Conservation (phyloP, 768 basidiomycete species). For the Crassisporium funariophilum region DNA sequence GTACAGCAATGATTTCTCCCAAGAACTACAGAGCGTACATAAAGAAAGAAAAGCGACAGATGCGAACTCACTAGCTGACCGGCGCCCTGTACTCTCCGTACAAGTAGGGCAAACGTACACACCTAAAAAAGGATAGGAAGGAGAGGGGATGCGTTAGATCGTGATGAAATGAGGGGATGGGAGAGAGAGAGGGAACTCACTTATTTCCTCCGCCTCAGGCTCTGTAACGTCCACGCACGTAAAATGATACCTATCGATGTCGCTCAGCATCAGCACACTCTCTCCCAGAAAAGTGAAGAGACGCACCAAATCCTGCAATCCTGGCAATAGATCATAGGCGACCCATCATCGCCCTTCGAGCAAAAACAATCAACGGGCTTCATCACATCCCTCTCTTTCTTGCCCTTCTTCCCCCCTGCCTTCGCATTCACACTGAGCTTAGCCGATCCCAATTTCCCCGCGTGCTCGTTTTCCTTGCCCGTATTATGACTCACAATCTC, state of each 20-base stretch:
- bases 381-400: slow-evolving; percentile 22
- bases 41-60: slow-evolving; percentile 22
- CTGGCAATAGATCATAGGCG: slow-evolving; percentile 79
- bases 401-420: slow-evolving; percentile 9
- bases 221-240: slow-evolving; percentile 67
- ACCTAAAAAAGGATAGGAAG: slow-evolving; percentile 39
- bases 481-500: slow-evolving; percentile 16
- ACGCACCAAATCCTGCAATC: slow-evolving; percentile 73
- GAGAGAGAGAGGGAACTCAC: too few relatives aligned
- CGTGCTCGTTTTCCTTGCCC: slow-evolving; percentile 14
- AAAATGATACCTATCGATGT: slow-evolving; percentile 73
- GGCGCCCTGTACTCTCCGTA: slow-evolving; percentile 60
- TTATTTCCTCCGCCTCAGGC: slow-evolving; percentile 73
- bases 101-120: slow-evolving; percentile 58
- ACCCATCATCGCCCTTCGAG: slow-evolving; percentile 69
- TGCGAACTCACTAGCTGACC: slow-evolving; percentile 76
- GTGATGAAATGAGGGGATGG: slow-evolving; percentile 19
- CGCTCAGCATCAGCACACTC: not conserved
- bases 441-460: not conserved
- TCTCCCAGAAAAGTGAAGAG: too few relatives aligned
- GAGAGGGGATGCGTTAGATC: slow-evolving; percentile 2
- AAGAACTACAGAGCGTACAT: slow-evolving; percentile 25
- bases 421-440: slow-evolving; percentile 10
- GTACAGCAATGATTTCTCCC: not conserved
- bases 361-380: slow-evolving; percentile 60